Evolutionary conservation across 768 basidiomycete genomes (phyloP), one percentile per base, ranked within the genome.

Genomic region (Boletus vinaceobasis): DNA sequence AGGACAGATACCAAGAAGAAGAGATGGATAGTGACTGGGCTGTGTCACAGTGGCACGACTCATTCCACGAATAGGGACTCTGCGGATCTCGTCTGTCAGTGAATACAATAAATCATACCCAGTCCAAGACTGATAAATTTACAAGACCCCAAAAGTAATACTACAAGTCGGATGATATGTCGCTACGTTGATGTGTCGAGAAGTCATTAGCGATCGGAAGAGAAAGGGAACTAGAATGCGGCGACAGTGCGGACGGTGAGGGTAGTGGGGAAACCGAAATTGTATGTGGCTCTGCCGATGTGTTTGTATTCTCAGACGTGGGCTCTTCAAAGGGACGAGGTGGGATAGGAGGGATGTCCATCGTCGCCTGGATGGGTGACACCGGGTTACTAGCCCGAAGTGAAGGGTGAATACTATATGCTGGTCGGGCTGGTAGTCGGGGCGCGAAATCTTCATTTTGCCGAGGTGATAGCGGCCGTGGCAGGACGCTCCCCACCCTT

Each of bases 371-470:
- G 19, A 66, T 76, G 5, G 86, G 83, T 1, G 83, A 78, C 35
- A 73, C 66, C 17, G 77, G 74, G 63, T 77, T 78, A 9, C 33
- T 29, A 19, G 75, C 74, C 27, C 88, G 81, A 23, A 82, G 73
- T 13, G 88, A 90, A 13, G 89, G 90, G 59, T 92, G 90, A 50
- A 92, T 91, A 64, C 89, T 91, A 43, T 77, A 80, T 14, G 80
- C 73, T 4, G 90, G 90, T 27, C 86, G 81, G 5, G 79, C 64
- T 7, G 90, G 89, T 21, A 90, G 75, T 36, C 78, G 79, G 1
- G 90, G 90, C 0, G 84, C 79, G 59, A 91, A 92, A 68, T 92
- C 90, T 60, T 85, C 83, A 32, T 76, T 74, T 11, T 60, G 59
- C 42, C 61, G 60, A 21, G 67, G 63, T 9, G 64, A 65, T 14